A percentile compares a stretch with the other conserved stretches of the same genome.
Conservation (phyloP, 1,284 basidiomycete genomes). For the Kalmanozyma brasiliensis region DNA sequence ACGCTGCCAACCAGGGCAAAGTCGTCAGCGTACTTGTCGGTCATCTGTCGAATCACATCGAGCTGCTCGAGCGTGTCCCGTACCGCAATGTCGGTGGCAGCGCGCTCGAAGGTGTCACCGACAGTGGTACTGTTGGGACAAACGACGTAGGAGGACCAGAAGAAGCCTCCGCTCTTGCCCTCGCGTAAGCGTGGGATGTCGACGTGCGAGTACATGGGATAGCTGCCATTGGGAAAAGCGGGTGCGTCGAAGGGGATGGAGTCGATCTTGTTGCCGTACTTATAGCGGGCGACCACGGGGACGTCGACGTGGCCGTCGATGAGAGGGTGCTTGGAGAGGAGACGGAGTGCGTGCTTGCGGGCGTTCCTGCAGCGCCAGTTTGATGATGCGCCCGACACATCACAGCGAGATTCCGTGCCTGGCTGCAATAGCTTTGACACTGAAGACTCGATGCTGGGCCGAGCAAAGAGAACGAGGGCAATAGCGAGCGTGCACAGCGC, state of each 20-base stretch:
- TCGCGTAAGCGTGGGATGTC: constrained; percentile 45
- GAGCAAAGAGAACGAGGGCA: constrained; percentile 1
- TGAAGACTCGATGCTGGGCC: constrained; percentile 1
- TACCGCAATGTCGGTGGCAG: constrained; percentile 23
- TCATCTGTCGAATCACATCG: constrained; percentile 47
- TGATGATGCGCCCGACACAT: background rate
- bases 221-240: constrained; percentile 24
- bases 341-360: constrained; percentile 16
- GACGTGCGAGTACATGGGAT: constrained; percentile 29
- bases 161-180: constrained; percentile 48
- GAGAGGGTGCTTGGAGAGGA: constrained; percentile 34
- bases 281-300: constrained; percentile 34
- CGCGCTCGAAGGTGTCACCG: constrained; percentile 39
- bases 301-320: constrained; percentile 54
- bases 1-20: constrained; percentile 25
- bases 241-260: constrained; percentile 41
- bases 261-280: constrained; percentile 41
- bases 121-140: constrained; percentile 30
- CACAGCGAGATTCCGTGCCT: constrained; percentile 12
- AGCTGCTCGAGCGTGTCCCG: constrained; percentile 48
- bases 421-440: constrained; percentile 1
- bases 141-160: constrained; percentile 49
- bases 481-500: background rate
- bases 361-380: constrained; percentile 22
- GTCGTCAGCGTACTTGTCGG: constrained; percentile 24